A percentile compares a stretch with the other conserved stretches of the same genome.
Conservation (phyloP, 768 basidiomycete species). For the Hypholoma fasciculare region DNA sequence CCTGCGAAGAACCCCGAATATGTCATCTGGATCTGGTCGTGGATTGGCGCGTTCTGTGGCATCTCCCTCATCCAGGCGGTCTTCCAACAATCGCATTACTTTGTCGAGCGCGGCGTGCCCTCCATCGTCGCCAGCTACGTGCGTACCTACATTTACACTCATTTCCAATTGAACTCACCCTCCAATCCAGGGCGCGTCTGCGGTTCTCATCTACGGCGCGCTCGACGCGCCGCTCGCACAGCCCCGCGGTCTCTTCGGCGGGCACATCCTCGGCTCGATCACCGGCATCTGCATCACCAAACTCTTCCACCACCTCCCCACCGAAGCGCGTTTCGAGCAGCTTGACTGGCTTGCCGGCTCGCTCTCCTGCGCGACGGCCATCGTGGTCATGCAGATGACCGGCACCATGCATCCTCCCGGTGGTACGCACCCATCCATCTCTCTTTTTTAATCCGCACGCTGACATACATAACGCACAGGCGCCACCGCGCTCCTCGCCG, state of each 20-base stretch:
- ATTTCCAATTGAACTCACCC: neutral
- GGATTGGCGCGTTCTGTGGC: slow-evolving; percentile 50
- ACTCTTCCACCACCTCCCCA: slow-evolving; percentile 45
- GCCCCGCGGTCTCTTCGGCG: slow-evolving; percentile 50
- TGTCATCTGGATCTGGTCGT: slow-evolving; percentile 51
- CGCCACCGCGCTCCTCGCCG: slow-evolving; percentile 54
- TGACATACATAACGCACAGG: slow-evolving; percentile 23
- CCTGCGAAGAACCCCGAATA: slow-evolving; percentile 31
- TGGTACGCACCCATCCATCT: slow-evolving; percentile 24
- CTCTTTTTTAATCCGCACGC: neutral
- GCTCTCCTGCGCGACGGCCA: slow-evolving; percentile 39
- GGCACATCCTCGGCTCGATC: slow-evolving; percentile 51
- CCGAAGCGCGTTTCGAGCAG: slow-evolving; percentile 40
- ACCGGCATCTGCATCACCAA: slow-evolving; percentile 52
- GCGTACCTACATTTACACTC: slow-evolving; percentile 15
- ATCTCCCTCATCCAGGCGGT: slow-evolving; percentile 50
- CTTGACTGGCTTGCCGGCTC: slow-evolving; percentile 51
- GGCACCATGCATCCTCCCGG: slow-evolving; percentile 55
- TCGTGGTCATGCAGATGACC: slow-evolving; percentile 54
- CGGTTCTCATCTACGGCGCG: slow-evolving; percentile 53
- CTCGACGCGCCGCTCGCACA: slow-evolving; percentile 55
- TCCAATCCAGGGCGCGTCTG: slow-evolving; percentile 47
- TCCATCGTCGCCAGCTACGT: slow-evolving; percentile 50
- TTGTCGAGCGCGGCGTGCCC: slow-evolving; percentile 45
- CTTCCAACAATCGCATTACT: slow-evolving; percentile 48